Base-by-base conservation (phyloP, 31 red algal genomes). In the Endocladia muricata region DNA sequence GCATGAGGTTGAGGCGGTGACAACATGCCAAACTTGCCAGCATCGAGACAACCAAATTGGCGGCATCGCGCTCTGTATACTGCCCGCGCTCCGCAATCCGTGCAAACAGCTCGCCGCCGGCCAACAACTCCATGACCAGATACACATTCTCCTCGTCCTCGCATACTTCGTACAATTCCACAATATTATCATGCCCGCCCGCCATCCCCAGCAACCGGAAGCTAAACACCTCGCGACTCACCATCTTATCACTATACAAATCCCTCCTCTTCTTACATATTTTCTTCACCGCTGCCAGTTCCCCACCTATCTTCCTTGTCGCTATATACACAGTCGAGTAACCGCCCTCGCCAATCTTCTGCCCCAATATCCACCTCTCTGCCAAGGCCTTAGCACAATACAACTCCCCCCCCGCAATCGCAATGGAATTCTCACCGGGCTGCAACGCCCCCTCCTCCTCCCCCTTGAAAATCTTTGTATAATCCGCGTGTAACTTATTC, bases 71-170 rank as follows among this genome's bases (percentile, higher is more conserved):
- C 59, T 95, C 92, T 51, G 92, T 88, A 36, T 90, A 95, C 38
- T 79, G 79, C 21, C 92, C 81, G 33, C 71, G 47, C 48, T 91
- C 86, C 37, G 84, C 41, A 37, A 98, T 91, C 61, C 91, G 70
- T 19, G 65, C 79, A 82, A 98, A 98, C 32, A 98, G 78, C 64
- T 98, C 90, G 4, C 90, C 95, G 37, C 90, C 95, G 55, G 82
- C 40, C 31, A 91, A 23, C 13, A 91, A 58, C 73, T 94, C 95
- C 95, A 98, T 90, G 22, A 98, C 82, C 51, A 98, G 42, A 51
- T 91, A 92, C 47, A 93, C 84, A 58, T 88, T 76, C 2, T 89
- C 63, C 3, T 81, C 74, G 47, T 98, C 90, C 49, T 98, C 90
- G 26, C 75, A 91, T 17, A 91, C 95, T 41, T 91, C 90, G 34